These are phyloP conservation scores for Alternaria rosae DNA, from an alignment of 2,329 filamentous ascomycete genomes.

Conservation along the genomic window DNA sequence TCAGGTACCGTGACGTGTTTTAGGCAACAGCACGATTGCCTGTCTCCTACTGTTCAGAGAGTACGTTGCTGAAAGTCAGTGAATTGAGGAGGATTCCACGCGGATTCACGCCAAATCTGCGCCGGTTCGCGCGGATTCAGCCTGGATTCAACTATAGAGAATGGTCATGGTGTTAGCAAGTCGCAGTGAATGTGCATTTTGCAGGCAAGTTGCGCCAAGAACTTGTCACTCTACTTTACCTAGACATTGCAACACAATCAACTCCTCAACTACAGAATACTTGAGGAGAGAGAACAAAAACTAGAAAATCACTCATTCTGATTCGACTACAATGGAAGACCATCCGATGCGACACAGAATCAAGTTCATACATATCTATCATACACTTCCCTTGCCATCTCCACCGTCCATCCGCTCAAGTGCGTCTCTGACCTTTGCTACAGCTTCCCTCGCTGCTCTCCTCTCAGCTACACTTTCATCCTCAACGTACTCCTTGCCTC, in stretches of 20 bases:
- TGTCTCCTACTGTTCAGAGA: not conserved
- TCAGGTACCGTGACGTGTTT: not conserved
- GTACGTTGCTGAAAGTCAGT: not conserved
- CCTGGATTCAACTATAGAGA: not conserved
- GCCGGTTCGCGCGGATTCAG: not conserved
- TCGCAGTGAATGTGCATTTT: not conserved
- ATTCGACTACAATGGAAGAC: not conserved
- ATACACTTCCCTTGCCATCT: constrained; percentile 1
- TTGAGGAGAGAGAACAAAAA: not conserved
- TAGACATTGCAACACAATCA: not conserved
- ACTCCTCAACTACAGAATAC: not conserved
- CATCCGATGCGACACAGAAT: not conserved
- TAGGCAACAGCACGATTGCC: not conserved
- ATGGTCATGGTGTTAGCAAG: not conserved
- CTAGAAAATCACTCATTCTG: not conserved
- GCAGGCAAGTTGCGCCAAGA: not conserved
- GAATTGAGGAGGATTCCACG: no score
- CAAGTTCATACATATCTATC: constrained; percentile 6
- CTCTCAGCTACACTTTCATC: constrained; percentile 51
- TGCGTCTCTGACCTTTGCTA: constrained; percentile 57
- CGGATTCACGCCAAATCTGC: not conserved
- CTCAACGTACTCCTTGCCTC: constrained; percentile 43
- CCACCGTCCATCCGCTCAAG: constrained; percentile 48
- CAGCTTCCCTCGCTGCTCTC: constrained; percentile 52
- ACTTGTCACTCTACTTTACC: not conserved